Base-by-base conservation (phyloP, 179 eudicot species). In the Silene noctiflora region DNA sequence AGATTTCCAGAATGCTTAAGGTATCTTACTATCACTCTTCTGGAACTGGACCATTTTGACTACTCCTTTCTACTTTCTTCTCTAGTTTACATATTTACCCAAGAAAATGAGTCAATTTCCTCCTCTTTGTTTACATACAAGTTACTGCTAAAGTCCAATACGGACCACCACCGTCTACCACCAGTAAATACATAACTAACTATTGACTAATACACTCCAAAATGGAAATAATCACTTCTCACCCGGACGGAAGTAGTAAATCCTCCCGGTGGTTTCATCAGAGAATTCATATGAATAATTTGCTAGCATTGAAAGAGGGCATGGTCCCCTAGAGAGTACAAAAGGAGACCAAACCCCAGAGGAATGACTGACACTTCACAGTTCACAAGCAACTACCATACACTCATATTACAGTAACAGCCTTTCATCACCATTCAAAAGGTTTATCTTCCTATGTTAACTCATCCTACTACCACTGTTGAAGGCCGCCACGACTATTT, bases 291-390 rank as follows among this genome's bases (percentile, higher is more conserved):
- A 20, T 2, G 6, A 27, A n/a, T 20, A 69, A 72, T 76, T 64
- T 71, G 60, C 21, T 58, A 75, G 25, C 25, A 19, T 55, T 76
- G 68, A 67, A 22, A 22, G 67, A 16, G 12, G n/a, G 31, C n/a
- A 77, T 68, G 84, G 81, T 51, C 81, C 84, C 69, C 59, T 35
- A 74, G 4, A 61, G 72, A 17, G 77, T 46, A 71, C 53, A 21
- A 67, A 66, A 12, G 19, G 72, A 27, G 44, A 66, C 67, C 65
- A 51, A 44, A 55, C 13, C 13, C 19, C 39, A 77, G 67, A 77
- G 24, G 65, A 77, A 69, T 48, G 48, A 69, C 66, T 73, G 84
- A 74, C 81, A 77, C 51, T 77, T 77, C 81, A 74, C 81, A 77
- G 39, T 77, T 77, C 81, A 81, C 78, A 77, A 69, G 75, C 71